phyloP scores from a whole-genome alignment of 1,139 yeast species.

The Zygoascus hellenicus region DNA sequence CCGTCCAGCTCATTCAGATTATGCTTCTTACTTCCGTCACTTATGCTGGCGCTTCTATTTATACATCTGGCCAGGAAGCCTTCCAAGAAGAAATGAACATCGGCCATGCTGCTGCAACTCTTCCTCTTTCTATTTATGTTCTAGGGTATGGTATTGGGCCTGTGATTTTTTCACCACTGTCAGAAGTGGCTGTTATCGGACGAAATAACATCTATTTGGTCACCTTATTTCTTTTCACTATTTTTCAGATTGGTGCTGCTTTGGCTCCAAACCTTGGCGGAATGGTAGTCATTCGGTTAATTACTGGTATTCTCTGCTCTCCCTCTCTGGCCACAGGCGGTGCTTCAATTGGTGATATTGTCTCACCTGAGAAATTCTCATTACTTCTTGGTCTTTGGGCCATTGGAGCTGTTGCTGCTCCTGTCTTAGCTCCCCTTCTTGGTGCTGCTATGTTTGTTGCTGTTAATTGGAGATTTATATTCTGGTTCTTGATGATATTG shows the following conservation, averaged over 20 bases:
- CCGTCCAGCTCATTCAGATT: constrained; percentile 38
- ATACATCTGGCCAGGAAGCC: constrained; percentile 48
- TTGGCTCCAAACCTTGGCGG: constrained; percentile 45
- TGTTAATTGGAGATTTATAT: constrained; percentile 38
- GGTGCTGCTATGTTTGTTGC: constrained; percentile 50
- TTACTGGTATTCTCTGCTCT: constrained; percentile 73
- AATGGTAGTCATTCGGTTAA: constrained; percentile 60
- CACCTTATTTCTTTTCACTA: constrained; percentile 49
- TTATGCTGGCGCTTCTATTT: constrained; percentile 58
- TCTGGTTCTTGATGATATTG: constrained; percentile 42
- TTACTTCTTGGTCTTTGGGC: constrained; percentile 44
- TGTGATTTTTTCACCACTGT: constrained; percentile 48
- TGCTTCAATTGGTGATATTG: constrained; percentile 68
- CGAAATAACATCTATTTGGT: constrained; percentile 48
- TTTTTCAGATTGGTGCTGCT: constrained; percentile 48
- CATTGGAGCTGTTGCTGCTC: constrained; percentile 52
- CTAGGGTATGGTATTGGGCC: constrained; percentile 57
- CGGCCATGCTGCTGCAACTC: constrained; percentile 39
- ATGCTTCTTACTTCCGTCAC: constrained; percentile 47
- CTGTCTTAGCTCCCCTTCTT: constrained; percentile 60
- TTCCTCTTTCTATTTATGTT: constrained; percentile 52
- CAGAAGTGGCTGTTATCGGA: constrained; percentile 50
- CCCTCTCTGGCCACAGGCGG: constrained; percentile 87
- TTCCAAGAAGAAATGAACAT: constrained; percentile 43
- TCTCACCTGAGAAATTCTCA: constrained; percentile 18